Evolutionary conservation across 2,329 filamentous ascomycete genomes (phyloP), one percentile per base, ranked within the genome.

Genomic region (Colletotrichum musae): DNA sequence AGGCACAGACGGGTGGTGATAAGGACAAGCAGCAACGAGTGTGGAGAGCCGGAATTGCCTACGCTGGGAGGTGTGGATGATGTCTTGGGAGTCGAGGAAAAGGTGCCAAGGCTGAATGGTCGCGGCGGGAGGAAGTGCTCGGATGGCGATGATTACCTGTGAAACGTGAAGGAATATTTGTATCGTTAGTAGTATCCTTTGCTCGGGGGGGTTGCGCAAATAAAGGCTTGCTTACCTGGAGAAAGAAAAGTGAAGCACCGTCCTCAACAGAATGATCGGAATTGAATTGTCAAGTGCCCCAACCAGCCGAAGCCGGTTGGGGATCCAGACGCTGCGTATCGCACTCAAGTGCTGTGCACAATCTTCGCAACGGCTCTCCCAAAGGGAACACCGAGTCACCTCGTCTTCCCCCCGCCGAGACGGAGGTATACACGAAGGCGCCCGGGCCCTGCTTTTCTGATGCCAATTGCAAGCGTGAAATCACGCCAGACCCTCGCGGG

Each of bases 311-410:
- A 80, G 76, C 72, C 48, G 36, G 73, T 69, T 71, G 73, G 67
- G 72, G 73, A 76, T 76, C 78, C 83, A 86, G 86, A 95, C 90
- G 93, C 93, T 89, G 93, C 93, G 92, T 94, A 96, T 96, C 94
- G 94, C 92, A 95, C 94, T 96, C 87, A 94, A 94, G 93, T 94
- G 90, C 91, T 90, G 79, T 80, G 84, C 89, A 95, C 93, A 91
- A 95, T 95, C 93, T 95, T 93, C 93, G 93, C 93, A 94, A 92
- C 87, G 91, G 90, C 93, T 93, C 68, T 92, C 92, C 93, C 93
- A 96, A 91, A 93, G 92, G 90, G 86, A 87, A 26, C 81, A 79
- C 78, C 74, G 78, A 70, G 71, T 71, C 71, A 36, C 64, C 68
- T 64, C 76, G 70, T 76, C 76, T 77, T 80, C 79, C 77, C 80